Evolutionary conservation across 805 yeast species (phyloP).

Genomic region (Hanseniaspora guilliermondii): DNA sequence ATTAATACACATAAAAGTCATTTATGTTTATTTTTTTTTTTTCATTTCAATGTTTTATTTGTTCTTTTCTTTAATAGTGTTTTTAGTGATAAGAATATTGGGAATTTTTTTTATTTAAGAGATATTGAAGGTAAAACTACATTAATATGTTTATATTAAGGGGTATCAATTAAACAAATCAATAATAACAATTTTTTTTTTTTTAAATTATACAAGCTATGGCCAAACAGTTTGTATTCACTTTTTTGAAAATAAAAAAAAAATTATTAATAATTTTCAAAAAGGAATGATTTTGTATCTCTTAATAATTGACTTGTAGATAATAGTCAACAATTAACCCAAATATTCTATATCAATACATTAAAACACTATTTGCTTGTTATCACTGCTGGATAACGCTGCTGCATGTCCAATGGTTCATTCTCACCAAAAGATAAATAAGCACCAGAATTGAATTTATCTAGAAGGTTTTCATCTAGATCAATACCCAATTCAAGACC

Average conservation of each 20-base stretch:
- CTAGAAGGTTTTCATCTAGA: constrained; percentile 12
- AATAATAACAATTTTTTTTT: background rate
- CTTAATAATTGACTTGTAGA: background rate
- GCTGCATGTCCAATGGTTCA: constrained; percentile 10
- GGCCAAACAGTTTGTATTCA: constrained; percentile 2
- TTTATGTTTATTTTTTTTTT: no score
- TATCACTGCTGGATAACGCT: constrained; percentile 17
- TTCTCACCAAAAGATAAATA: background rate
- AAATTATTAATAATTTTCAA: no score
- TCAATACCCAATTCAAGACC: constrained; percentile 7
- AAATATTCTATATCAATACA: background rate
- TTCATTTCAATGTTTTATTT: no score
- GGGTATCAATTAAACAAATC: background rate
- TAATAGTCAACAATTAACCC: background rate
- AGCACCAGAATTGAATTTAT: background rate
- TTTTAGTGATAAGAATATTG: no score
- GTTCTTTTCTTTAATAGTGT: no score
- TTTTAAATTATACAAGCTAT: background rate
- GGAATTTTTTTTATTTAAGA: no score
- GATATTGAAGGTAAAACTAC: no score
- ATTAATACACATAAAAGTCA: no score
- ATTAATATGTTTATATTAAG: no score
- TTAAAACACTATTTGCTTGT: background rate
- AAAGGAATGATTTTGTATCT: background rate
- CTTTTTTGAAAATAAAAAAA: background rate